Base-by-base conservation (phyloP, 306 rosid genomes). In the Quercus robur region DNA sequence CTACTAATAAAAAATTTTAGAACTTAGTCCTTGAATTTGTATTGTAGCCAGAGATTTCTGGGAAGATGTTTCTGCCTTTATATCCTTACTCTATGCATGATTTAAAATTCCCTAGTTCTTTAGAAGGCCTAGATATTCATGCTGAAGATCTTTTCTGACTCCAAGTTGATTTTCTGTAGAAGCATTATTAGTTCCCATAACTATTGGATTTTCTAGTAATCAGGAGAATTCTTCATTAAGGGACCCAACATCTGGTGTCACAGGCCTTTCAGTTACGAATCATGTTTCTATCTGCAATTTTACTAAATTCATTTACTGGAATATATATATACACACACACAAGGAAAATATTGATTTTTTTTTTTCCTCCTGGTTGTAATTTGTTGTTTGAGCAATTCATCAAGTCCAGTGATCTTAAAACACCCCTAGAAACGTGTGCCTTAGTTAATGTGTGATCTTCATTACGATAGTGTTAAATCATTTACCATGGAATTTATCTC, bases 71-170 rank as follows among this genome's bases (percentile, higher is more conserved):
- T 56, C 26, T 21, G 21, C 21, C 62, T n/a, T 56, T 56, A 56
- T 6, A 6, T n/a, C 81, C 30, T 5, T 9, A 72, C 64, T 78
- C 25, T 56, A 63, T 74, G 61, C 58, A 66, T 72, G n/a, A 51
- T 78, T 72, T 76, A 63, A n/a, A 19, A n/a, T 56, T 56, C 46
- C 62, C 21, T 56, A 19, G 4, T 56, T 14, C 26, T 56, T n/a
- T 56, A 56, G 62, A 56, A 18, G 20, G 5, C 62, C 20, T 8
- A 5, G 62, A 56, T 17, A 19, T 56, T 21, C 26, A 8, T 41
- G 11, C 46, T 41, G 46, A 41, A 41, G 12, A 41, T 41, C 46
- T 41, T 41, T 38, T 41, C 46, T 41, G 46, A 41, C 46, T 3
- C 46, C 3, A 8, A 41, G 46, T 41, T 18, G 62, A 56, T 56